Base-by-base conservation (phyloP, 2,329 filamentous ascomycete species). In the Fusarium mexicanum region DNA sequence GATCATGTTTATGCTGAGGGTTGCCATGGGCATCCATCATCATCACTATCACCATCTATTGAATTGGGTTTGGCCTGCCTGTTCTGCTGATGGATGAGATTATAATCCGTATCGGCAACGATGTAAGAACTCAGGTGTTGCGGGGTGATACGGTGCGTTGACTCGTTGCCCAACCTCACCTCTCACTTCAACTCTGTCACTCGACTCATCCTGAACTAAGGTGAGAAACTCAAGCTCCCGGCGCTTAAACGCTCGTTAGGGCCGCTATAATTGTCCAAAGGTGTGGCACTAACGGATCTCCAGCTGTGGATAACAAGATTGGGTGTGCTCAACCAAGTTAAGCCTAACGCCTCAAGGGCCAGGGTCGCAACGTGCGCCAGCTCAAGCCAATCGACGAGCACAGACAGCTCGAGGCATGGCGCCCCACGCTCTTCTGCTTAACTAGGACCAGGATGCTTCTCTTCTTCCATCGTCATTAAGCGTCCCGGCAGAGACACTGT, bases 201-300 rank as follows among this genome's bases (percentile, higher is more conserved):
- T 62, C 47, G 38, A 46, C 58, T 53, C 67, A 65, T 46, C 44
- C 38, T 51, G 40, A 47, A 31, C 40, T 31, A 53, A 68, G 41
- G 44, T 67, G 65, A 62, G 66, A 62, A 77, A 72, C 72, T 77
- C 75, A 61, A 75, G 73, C 72, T 77, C 73, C 74, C 75, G 75
- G 78, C 78, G 78, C 78, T 77, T 79, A 79, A 68, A 63, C 64
- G 71, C 67, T 72, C 71, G 71, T 61, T 61, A 74, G 40, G 62
- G 71, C 68, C 75, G 69, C 79, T 80, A 80, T 80, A 79, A 78
- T 79, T 78, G 76, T 75, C 69, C 64, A 59, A 37, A 69, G 73
- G 75, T 69, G 66, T 70, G 69, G 31, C 63, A 58, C 57, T 69
- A 72, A 71, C n/a, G 26, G 62, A 71, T 61, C 65, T 61, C 60